Base-by-base conservation (phyloP, 2,329 filamentous ascomycete genomes). In the Plectosphaerella plurivora region DNA sequence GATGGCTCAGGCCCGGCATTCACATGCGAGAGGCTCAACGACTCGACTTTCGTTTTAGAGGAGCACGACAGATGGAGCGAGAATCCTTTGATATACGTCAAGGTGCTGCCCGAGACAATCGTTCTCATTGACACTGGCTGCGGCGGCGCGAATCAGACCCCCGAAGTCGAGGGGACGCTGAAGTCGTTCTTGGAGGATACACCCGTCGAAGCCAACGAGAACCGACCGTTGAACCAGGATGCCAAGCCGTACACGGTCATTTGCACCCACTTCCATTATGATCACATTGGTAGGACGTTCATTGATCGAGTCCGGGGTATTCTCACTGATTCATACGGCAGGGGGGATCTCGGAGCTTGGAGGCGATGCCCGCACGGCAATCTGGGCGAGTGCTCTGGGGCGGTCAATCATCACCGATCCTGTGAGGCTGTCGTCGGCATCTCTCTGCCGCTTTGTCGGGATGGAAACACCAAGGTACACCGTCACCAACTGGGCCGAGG, bases 211-310 rank as follows among this genome's bases (percentile, higher is more conserved):
- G 61, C 58, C 24, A 73, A 74, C 51, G 49, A 59, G 39, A 55
- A 64, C 45, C 47, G 57, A 48, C 66, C 67, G 7, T 59, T 77
- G 5, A 77, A 77, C 47, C 63, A 65, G 3, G 52, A 51, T 4
- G 63, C 63, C 1, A 68, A 62, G 51, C 28, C 46, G 51, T 77
- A 77, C 55, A 56, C 69, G 8, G 67, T 77, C 15, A 67, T 77
- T 45, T 69, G 68, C 56, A 71, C 70, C 1, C 74, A 77, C 56
- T 77, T 75, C 56, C 74, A 78, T 53, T 76, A 70, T 55, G 74
- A 77, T 47, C 67, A 70, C 47, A 69, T 69, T 5, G 61, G 61
- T 62, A 45, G 22, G 50, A 22, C 3, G 15, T 16, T 14, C 12
- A n/a, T 18, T 18, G 41, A 10, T 44, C n/a, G n/a, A 44, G n/a